Evolutionary conservation across 1,284 basidiomycete genomes (phyloP), one percentile per base, ranked within the genome.

Genomic region (Rhizoctonia solani): DNA sequence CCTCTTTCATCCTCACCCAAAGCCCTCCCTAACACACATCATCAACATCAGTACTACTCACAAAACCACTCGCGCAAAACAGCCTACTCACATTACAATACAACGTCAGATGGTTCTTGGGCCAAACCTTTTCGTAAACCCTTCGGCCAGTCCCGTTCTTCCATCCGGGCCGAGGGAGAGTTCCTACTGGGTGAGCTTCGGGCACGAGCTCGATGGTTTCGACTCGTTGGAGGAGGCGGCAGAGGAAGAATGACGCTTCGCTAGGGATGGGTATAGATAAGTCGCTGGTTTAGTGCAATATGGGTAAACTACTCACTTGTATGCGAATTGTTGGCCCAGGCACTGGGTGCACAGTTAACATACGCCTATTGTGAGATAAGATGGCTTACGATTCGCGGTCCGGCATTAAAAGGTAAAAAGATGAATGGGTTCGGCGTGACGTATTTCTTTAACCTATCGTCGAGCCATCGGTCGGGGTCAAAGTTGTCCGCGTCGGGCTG

Each of bases 371-470:
- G n/a, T n/a, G n/a, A n/a, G n/a, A n/a, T n/a, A 54, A 19, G 11
- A 9, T 3, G 19, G 37, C 54, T 32, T 9, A 70, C 71, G 66
- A 85, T 85, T 3, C 84, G 75, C 3, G 82, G 82, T 1, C 84
- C 83, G 0, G 81, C 83, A 71, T 85, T 85, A 80, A 86, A 86
- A 3, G 85, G 84, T 1, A 82, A 73, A 76, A 86, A 86, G 61
- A 86, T 84, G 74, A 81, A 85, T 3, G 85, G 85, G 70, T 86
- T 85, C 0, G 80, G 78, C 0, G 79, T n/a, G n/a, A n/a, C n/a
- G n/a, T n/a, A n/a, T n/a, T n/a, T n/a, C n/a, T n/a, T n/a, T n/a
- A n/a, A n/a, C 29, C 85, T 76, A n/a, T 81, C 78, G 73, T 86
- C 85, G 44, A 86, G 70, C 77, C 84, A 87, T 2, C 86, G 77